phyloP scores from a whole-genome alignment of 106 monocot genomes.

The Iris macrosiphon region DNA sequence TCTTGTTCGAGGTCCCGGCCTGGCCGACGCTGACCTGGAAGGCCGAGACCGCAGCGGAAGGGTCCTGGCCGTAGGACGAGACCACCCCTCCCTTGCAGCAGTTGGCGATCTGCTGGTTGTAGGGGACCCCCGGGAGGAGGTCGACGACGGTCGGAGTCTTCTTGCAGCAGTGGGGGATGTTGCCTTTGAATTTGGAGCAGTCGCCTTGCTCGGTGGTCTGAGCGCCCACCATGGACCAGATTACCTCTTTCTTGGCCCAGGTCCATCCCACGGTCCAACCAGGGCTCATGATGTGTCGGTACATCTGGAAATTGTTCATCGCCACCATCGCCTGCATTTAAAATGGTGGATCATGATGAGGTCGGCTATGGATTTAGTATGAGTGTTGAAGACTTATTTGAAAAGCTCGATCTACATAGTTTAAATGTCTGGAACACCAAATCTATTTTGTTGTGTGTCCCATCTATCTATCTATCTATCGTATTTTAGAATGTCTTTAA shows the following conservation, averaged over 20 bases:
- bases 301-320: conserved; percentile 86
- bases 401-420: too few relatives aligned
- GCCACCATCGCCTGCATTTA: conserved; percentile 41
- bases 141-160: conserved; percentile 48
- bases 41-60: conserved; percentile 32
- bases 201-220: conserved; percentile 75
- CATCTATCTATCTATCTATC: too few relatives aligned
- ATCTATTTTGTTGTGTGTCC: too few relatives aligned
- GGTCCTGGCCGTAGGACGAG: conserved; percentile 49
- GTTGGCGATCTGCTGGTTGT: conserved; percentile 74
- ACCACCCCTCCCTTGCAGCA: conserved; percentile 76
- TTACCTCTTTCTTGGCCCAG: conserved; percentile 68
- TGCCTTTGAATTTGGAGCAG: conserved; percentile 76
- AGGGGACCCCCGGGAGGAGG: conserved; percentile 64
- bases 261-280: conserved; percentile 70
- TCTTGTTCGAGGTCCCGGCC: conserved; percentile 69
- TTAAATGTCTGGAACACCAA: neutral
- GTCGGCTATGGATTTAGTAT: neutral
- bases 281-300: conserved; percentile 64
- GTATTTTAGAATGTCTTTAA: too few relatives aligned
- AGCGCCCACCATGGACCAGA: conserved; percentile 78
- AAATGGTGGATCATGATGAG: neutral
- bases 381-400: neutral
- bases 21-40: conserved; percentile 73
- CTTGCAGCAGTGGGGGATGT: conserved; percentile 62